phyloP scores from a whole-genome alignment of 2,329 filamentous ascomycete genomes.

The Trichoderma hamatum region DNA sequence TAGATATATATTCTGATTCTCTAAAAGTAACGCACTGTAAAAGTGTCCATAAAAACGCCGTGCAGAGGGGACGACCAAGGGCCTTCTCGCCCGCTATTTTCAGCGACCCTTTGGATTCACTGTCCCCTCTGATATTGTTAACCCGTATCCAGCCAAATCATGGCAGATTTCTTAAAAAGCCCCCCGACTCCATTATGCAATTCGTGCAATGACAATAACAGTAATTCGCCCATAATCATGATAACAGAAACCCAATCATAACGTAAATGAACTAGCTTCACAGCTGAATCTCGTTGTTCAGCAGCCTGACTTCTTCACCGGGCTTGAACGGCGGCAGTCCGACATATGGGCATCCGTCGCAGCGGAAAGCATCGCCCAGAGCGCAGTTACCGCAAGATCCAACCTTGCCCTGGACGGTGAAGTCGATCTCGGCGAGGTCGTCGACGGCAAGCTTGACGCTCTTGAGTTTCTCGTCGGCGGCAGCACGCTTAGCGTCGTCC shows the following conservation, averaged over 20 bases:
- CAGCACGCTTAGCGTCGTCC: slow-evolving; percentile 71
- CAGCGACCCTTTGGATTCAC: neutral
- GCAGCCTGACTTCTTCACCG: slow-evolving; percentile 85
- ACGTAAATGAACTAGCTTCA: slow-evolving; percentile 43
- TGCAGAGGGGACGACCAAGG: neutral
- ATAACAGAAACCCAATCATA: slow-evolving; percentile 4
- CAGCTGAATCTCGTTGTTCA: slow-evolving; percentile 85
- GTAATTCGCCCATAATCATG: slow-evolving; percentile 17
- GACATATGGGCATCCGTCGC: slow-evolving; percentile 76
- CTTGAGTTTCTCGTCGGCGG: slow-evolving; percentile 67
- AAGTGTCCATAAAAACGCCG: slow-evolving; percentile 15
- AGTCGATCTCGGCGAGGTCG: slow-evolving; percentile 86
- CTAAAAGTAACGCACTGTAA: neutral
- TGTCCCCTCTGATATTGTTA: slow-evolving; percentile 13
- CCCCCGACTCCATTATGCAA: slow-evolving; percentile 15
- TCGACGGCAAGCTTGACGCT: slow-evolving; percentile 72
- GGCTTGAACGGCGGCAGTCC: slow-evolving; percentile 95
- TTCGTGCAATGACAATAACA: neutral
- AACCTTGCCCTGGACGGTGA: slow-evolving; percentile 96
- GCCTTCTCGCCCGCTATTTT: slow-evolving; percentile 15
- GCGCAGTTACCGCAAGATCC: slow-evolving; percentile 94
- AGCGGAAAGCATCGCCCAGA: slow-evolving; percentile 85
- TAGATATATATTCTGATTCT: slow-evolving; percentile 11
- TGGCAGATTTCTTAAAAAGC: slow-evolving; percentile 11
- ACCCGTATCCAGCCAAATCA: slow-evolving; percentile 25